phyloP scores from a whole-genome alignment of 2,329 filamentous ascomycete species.

The Neopestalotiopsis sp. region DNA sequence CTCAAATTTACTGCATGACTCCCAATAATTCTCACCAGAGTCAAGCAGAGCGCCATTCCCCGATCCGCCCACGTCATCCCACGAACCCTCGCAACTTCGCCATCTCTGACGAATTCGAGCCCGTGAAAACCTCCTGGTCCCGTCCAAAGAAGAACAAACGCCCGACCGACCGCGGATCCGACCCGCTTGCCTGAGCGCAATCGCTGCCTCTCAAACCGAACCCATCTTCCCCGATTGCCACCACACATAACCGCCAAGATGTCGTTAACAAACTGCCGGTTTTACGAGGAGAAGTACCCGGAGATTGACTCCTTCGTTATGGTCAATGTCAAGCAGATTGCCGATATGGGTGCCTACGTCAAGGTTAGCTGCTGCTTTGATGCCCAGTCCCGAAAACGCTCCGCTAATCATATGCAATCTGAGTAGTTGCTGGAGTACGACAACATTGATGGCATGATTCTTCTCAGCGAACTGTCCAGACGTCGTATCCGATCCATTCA shows the following conservation, averaged over 20 bases:
- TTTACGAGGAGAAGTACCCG: constrained; percentile 96
- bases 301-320: constrained; percentile 99
- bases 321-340: constrained; percentile 99
- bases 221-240: constrained; percentile 23
- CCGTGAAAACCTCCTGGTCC: neutral
- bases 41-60: constrained; percentile 1
- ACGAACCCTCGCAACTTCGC: neutral
- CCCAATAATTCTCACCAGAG: constrained; percentile 12
- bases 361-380: constrained; percentile 52
- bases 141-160: constrained; percentile 10
- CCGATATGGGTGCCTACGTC: constrained; percentile 99
- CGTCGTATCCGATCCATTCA: constrained; percentile 98
- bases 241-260: constrained; percentile 65
- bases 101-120: neutral
- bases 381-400: constrained; percentile 1
- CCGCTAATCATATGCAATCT: neutral
- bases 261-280: constrained; percentile 96
- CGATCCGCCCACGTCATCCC: neutral
- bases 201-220: neutral
- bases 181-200: constrained; percentile 17
- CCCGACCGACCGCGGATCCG: neutral
- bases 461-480: constrained; percentile 95
- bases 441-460: constrained; percentile 99
- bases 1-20: constrained; percentile 17
- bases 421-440: constrained; percentile 88